Percentiles rank a stretch among this genome's conserved stretches.
phyloP scores from a whole-genome alignment of 108 stramenopile genomes.

The Cyclotella baltica region DNA sequence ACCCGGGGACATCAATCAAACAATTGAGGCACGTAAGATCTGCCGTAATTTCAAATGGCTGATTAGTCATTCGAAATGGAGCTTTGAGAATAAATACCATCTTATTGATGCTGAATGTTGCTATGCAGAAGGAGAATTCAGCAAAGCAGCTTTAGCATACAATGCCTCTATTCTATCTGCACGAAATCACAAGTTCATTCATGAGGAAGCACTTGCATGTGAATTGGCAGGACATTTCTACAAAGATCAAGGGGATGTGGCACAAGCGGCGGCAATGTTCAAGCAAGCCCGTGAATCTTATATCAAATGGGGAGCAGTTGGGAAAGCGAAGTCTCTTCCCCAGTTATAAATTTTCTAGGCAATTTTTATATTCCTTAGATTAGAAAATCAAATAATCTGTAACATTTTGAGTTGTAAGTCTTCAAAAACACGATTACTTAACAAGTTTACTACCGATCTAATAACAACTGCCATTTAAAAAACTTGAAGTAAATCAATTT shows the following conservation, averaged over 20 bases:
- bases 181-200: conserved; percentile 10
- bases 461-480: too few species aligned
- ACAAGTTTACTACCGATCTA: too few species aligned
- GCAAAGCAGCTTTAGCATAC: not conserved
- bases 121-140: not conserved
- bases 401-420: too few species aligned
- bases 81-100: not conserved
- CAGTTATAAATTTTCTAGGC: not conserved
- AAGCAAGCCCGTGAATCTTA: conserved; percentile 1
- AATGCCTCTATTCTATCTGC: not conserved
- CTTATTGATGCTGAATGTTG: not conserved
- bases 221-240: conserved; percentile 31
- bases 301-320: conserved; percentile 23
- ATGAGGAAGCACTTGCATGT: conserved; percentile 28
- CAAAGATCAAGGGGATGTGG: conserved; percentile 1
- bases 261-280: conserved; percentile 5
- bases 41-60: not conserved
- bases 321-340: not conserved
- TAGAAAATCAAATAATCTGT: too few species aligned
- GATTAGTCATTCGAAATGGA: not conserved
- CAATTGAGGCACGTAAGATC: not conserved
- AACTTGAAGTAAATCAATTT: too few species aligned
- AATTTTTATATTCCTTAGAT: too few species aligned
- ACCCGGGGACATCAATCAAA: not conserved
- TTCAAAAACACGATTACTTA: too few species aligned